Evolutionary conservation across 768 basidiomycete species (phyloP), one percentile per base, ranked within the genome.

Genomic region (Auricularia heimuer): DNA sequence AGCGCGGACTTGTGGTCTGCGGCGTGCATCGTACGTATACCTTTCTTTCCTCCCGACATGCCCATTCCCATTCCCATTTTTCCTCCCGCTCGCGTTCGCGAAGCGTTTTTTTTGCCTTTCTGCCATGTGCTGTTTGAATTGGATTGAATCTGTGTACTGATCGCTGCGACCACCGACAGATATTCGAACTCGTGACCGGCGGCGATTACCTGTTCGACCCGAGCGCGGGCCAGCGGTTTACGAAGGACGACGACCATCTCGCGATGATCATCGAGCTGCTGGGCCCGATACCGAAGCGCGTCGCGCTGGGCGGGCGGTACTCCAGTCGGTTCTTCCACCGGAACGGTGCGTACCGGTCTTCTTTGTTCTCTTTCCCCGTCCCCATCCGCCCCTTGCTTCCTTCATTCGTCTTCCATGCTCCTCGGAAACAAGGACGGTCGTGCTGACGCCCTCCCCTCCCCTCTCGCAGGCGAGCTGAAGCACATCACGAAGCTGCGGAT

Each of bases 191-290:
- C 54, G 85, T 98, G 68, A 93, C 91, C 0, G 96, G 96, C n/a
- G 96, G 97, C 24, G 96, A 98, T 74, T 99, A 98, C 76, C 83
- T 99, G 45, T 99, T 99, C 73, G 97, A 98, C 73, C 96, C 96
- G 0, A 93, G 93, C 24, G 90, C 92, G 1, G 96, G 96, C 2
- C 88, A 92, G 61, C 86, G 94, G 54, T 98, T 97, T 73, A 92
- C 88, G 78, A 98, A 98, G 75, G 93, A 96, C 75, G 94, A 95
- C 73, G 91, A 94, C 72, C 95, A 99, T 71, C 92, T 98, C 66
- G 96, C 97, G 2, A 97, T 98, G 78, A 92, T 98, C 68, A 92
- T 98, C 75, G 96, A 99, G 77, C 82, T 98, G 11, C 80, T 98
- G 72, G 96, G 95, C 56, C 92, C 96, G 69, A 82, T 96, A 51